phyloP scores from a whole-genome alignment of 2,329 filamentous ascomycete species.

The Diplodia seriata region DNA sequence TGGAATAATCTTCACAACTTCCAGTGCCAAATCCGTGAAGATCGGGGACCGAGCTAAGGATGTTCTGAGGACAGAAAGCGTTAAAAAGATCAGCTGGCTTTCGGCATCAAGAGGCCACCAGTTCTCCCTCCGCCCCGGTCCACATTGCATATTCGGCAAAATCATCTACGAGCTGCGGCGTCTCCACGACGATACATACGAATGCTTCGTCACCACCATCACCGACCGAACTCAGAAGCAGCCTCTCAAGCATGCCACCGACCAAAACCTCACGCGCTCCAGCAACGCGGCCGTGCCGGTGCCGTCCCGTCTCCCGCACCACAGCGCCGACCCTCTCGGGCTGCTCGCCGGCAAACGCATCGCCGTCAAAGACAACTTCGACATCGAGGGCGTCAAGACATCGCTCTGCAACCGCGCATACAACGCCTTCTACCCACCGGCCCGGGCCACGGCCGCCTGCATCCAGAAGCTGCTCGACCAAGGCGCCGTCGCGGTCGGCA shows the following conservation, averaged over 20 bases:
- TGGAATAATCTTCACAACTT: background rate
- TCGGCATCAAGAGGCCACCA: too few relatives aligned
- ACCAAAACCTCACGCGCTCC: background rate
- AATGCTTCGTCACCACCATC: background rate
- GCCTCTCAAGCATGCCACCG: background rate
- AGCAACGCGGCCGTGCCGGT: background rate
- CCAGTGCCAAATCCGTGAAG: background rate
- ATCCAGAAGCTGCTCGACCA: slow-evolving; percentile 14
- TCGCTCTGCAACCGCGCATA: slow-evolving; percentile 35
- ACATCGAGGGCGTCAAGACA: slow-evolving; percentile 36
- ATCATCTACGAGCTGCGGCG: background rate
- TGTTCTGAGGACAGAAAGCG: background rate
- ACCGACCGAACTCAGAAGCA: too few relatives aligned
- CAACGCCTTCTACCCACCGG: slow-evolving; percentile 19
- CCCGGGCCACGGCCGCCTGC: background rate
- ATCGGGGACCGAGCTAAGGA: background rate
- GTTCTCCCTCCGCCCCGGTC: background rate
- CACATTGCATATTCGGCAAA: background rate
- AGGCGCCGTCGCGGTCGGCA: slow-evolving; percentile 35
- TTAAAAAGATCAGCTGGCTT: background rate
- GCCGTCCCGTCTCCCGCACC: background rate
- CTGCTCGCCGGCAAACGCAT: slow-evolving; percentile 34
- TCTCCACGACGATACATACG: background rate
- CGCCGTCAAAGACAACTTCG: slow-evolving; percentile 40
- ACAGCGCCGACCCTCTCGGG: background rate